These are phyloP conservation scores for Epichloe scottii DNA, from an alignment of 2,329 filamentous ascomycete genomes.

Conservation along the genomic window DNA sequence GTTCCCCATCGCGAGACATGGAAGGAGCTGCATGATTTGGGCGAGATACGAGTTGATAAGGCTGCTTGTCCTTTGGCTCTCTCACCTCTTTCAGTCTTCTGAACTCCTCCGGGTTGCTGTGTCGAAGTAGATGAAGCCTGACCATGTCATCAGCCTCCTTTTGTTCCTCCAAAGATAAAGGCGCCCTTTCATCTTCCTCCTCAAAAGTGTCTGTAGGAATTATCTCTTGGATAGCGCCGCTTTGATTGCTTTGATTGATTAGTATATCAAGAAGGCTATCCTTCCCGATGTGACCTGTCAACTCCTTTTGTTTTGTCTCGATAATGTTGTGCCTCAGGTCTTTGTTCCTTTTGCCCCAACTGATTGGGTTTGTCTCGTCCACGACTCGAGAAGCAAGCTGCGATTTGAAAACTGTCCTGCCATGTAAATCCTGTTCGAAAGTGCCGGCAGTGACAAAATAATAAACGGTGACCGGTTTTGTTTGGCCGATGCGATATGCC, in stretches of 20 bases:
- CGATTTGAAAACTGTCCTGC: conserved; percentile 67
- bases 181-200: conserved; percentile 45
- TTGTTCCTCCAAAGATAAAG: conserved; percentile 48
- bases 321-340: conserved; percentile 49
- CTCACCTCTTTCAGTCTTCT: conserved; percentile 11
- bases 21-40: not conserved
- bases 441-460: conserved; percentile 68
- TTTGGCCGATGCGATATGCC: conserved; percentile 75
- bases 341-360: conserved; percentile 43
- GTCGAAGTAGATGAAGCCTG: conserved; percentile 20
- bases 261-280: conserved; percentile 48
- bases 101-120: conserved; percentile 21
- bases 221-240: conserved; percentile 38
- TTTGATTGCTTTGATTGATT: conserved; percentile 19
- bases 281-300: conserved; percentile 43
- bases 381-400: conserved; percentile 70
- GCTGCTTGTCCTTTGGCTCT: conserved; percentile 2
- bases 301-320: conserved; percentile 35
- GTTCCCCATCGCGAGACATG: not conserved
- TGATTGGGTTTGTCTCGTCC: conserved; percentile 67
- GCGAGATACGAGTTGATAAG: not conserved
- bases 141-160: conserved; percentile 35
- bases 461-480: conserved; percentile 73
- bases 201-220: conserved; percentile 62
- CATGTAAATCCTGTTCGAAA: conserved; percentile 63